A percentile compares a stretch with the other conserved stretches of the same genome.
Evolutionary conservation across 2,329 filamentous ascomycete species (phyloP).

Genomic region (Pyrenochaeta sp.): DNA sequence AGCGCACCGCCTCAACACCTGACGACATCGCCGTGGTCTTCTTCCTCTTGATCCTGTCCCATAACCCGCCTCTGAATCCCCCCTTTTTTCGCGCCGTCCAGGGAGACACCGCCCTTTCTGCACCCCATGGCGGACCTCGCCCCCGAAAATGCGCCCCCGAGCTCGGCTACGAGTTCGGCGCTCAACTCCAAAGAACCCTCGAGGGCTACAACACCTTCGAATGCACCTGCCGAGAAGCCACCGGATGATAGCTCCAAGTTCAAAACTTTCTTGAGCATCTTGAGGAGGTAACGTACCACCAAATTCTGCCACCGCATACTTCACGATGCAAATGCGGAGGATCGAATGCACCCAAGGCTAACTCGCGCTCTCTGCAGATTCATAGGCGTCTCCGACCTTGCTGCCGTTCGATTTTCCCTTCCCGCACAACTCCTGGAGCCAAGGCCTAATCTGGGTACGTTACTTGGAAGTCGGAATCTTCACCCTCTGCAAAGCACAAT

Average conservation of each 20-base stretch:
- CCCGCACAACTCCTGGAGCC: constrained; percentile 96
- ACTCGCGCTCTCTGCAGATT: constrained; percentile 68
- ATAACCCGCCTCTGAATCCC: background rate
- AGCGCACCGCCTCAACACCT: constrained; percentile 21
- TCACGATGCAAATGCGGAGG: background rate
- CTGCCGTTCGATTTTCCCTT: constrained; percentile 92
- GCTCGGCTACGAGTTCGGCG: constrained; percentile 39
- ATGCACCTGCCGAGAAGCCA: constrained; percentile 59
- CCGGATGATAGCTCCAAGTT: constrained; percentile 87
- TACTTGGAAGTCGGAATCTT: background rate
- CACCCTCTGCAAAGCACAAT: background rate
- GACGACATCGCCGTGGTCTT: constrained; percentile 16
- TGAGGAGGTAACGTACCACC: constrained; percentile 74
- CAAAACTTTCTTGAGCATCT: constrained; percentile 84
- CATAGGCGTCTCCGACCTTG: constrained; percentile 94
- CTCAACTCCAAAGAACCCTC: constrained; percentile 46
- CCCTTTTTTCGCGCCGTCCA: background rate
- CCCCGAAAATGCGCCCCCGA: constrained; percentile 34
- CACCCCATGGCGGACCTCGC: constrained; percentile 43
- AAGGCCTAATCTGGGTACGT: constrained; percentile 82
- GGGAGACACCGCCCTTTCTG: constrained; percentile 11
- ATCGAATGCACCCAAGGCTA: constrained; percentile 9
- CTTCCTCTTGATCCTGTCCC: constrained; percentile 1
- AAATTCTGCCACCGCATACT: background rate
- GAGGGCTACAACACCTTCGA: constrained; percentile 45